Percentiles rank a stretch among this genome's conserved stretches.
phyloP scores from a whole-genome alignment of 2,329 filamentous ascomycete genomes.

The Sporothrix sp. region DNA sequence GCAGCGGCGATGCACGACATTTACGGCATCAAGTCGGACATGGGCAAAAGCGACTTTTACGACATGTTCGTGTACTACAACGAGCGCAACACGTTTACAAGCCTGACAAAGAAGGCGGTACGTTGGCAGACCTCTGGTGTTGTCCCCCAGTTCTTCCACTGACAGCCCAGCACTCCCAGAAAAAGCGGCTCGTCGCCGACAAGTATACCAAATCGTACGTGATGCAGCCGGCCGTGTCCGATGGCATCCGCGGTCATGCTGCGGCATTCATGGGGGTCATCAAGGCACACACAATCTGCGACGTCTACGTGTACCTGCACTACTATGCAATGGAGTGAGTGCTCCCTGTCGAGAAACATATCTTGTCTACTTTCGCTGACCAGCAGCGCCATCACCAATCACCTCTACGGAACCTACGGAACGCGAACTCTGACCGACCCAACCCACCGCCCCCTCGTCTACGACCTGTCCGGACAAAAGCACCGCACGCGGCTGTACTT shows the following conservation, averaged over 20 bases:
- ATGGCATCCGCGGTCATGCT: neutral
- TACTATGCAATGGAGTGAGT: neutral
- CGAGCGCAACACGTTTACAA: neutral
- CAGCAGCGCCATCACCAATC: neutral
- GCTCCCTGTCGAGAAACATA: neutral
- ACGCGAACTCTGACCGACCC: neutral
- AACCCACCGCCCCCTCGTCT: neutral
- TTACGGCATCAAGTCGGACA: neutral
- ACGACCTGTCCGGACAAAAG: neutral
- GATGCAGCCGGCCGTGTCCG: neutral
- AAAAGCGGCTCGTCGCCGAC: neutral
- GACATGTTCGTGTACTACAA: neutral
- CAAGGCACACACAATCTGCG: neutral
- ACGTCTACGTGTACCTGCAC: neutral
- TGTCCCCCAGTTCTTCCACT: no score
- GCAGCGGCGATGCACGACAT: neutral
- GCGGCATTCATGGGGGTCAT: neutral
- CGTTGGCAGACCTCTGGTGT: no score
- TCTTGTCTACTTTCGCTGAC: neutral
- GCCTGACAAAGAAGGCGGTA: neutral
- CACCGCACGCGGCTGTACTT: constrained; percentile 1
- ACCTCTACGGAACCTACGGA: neutral
- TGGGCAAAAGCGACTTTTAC: constrained; percentile 1
- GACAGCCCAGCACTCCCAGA: no score
- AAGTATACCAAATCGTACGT: neutral